Evolutionary conservation across 2,329 filamentous ascomycete species (phyloP), one percentile per base, ranked within the genome.

Genomic region (Boeremia lycopersici): DNA sequence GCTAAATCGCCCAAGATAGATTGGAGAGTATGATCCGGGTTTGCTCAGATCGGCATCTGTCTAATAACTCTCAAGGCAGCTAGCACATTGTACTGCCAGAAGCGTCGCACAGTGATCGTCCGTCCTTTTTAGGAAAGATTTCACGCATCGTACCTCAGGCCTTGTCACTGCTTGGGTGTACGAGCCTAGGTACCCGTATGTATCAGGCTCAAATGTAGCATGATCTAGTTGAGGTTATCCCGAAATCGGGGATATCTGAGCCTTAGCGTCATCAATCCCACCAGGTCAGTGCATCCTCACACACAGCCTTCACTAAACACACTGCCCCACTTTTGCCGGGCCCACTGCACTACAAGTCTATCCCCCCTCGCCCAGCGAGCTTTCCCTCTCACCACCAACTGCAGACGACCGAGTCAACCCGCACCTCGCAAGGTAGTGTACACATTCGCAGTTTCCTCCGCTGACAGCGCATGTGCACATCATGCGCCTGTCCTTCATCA

Each of bases 401-500:
- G 23, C 28, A 39, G 13, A 23, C 26, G 6, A 26, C 28, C 12
- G 19, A 44, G 12, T 39, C 26, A n/a, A 43, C 44, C 26, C n/a
- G 29, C 17, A 43, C 4, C 10, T 33, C 25, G 13, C 33, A 11
- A 25, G 0, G n/a, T 48, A 26, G 31, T 8, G 7, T 9, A 36
- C 1, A 0, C 25, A 28, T 26, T n/a, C 6, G 4, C 35, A 31
- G 2, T 28, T 33, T 28, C n/a, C 25, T n/a, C 8, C 19, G 8
- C 4, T 10, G 12, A n/a, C 36, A 36, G 36, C 26, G 36, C 28
- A 46, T 50, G 46, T n/a, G 25, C n/a, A 47, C 26, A 46, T 1
- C 26, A 60, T 60, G 57, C 38, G 47, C 23, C 39, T 56, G 19
- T 15, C 34, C n/a, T 9, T 19, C n/a, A 9, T 39, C 28, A 11